These are phyloP conservation scores for Aspergillus sp. DNA, from an alignment of 2,329 filamentous ascomycete genomes.

Conservation along the genomic window DNA sequence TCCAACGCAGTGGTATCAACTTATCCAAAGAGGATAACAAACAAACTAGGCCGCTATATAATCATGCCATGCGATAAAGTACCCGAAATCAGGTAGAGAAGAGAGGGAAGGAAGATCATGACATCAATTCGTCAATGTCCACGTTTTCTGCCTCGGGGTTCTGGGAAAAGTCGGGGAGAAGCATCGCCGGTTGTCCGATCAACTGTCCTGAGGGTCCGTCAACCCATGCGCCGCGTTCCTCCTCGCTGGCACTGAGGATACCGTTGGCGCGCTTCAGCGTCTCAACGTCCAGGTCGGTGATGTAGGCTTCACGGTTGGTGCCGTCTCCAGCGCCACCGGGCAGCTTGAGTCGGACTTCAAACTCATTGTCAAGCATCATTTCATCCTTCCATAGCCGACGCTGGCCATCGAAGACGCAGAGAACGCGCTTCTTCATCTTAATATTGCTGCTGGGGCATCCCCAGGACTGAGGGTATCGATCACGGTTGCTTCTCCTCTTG, in stretches of 20 bases:
- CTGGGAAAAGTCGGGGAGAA: constrained; percentile 30
- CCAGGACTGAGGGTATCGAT: constrained; percentile 92
- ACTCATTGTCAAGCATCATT: constrained; percentile 96
- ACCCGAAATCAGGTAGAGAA: constrained; percentile 18
- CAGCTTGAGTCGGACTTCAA: constrained; percentile 85
- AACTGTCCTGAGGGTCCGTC: constrained; percentile 27
- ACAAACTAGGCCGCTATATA: constrained; percentile 13
- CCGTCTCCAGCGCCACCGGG: constrained; percentile 74
- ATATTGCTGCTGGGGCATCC: constrained; percentile 89
- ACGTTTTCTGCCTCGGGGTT: constrained; percentile 30
- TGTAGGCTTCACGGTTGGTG: constrained; percentile 77
- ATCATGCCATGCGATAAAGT: constrained; percentile 27
- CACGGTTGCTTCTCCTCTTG: constrained; percentile 81
- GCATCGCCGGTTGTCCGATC: constrained; percentile 35
- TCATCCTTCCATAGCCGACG: constrained; percentile 94
- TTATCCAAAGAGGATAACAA: constrained; percentile 5
- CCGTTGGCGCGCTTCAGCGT: constrained; percentile 86
- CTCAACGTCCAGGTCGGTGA: constrained; percentile 90
- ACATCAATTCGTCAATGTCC: constrained; percentile 36
- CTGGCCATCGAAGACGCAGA: constrained; percentile 87
- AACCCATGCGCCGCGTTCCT: constrained; percentile 85
- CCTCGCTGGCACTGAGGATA: constrained; percentile 73
- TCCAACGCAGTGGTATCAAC: constrained; percentile 22
- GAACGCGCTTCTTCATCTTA: constrained; percentile 96
- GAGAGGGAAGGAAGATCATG: constrained; percentile 14